Evolutionary conservation across 441 rosid species (phyloP), one percentile per base, ranked within the genome.

Genomic region (Pelargonium australe): DNA sequence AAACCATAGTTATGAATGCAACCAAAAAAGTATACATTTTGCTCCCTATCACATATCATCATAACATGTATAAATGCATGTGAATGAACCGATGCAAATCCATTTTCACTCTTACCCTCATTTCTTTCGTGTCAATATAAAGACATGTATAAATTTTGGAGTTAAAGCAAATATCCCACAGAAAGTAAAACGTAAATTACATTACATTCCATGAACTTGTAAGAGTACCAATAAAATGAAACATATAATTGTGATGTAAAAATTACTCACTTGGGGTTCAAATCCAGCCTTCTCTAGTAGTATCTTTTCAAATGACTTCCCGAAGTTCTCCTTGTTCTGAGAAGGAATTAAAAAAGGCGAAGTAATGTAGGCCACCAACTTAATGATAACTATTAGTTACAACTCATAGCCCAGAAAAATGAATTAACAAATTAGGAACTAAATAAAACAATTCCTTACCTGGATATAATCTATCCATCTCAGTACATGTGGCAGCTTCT

Each of bases 381-480:
- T n/a, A 47, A 47, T 47, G 53, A 47, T n/a, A 37, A 6, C 4
- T 37, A 37, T 37, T 6, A 37, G 41, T 37, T 37, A 5, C 41
- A 5, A 37, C 8, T 37, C 41, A 37, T 0, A 37, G 41, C 41
- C 41, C 63, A 7, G 4, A 17, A 8, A 57, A 57, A 57, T 19
- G 9, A 16, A 23, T 57, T 7, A 57, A 57, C 8, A 7, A 3
- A 19, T 57, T 20, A 57, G 9, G 7, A 57, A 57, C 23, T 55
- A 55, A 51, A 34, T 6, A 16, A 14, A 12, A 53, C 34, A 17
- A 4, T 19, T 28, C 25, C 70, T 45, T 78, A 88, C 99, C 94
- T 94, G 97, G 66, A 91, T 81, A 83, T 89, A 87, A 72, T 89
- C 86, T 85, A 86, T 71, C 97, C 99, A 94, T 80, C 99, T 86